Percentiles rank a stretch among this genome's conserved stretches.
Conservation (phyloP, 345 rosid species). For the Garcia nutans region DNA sequence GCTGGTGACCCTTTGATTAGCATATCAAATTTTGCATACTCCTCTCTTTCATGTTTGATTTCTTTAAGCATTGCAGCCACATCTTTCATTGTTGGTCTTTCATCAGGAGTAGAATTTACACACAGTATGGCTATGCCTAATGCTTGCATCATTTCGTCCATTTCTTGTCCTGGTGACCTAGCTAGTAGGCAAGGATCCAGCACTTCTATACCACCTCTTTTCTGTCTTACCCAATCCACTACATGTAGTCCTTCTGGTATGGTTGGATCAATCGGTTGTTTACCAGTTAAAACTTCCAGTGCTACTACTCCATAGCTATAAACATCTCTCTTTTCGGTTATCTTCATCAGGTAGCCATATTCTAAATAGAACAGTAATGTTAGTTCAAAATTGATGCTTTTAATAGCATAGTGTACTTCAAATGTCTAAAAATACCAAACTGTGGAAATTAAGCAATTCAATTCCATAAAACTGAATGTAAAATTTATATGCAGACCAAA, state of each 20-base stretch:
- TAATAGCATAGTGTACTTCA: background rate
- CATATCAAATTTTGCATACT: conserved; percentile 70
- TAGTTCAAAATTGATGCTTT: background rate
- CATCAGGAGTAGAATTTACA: conserved; percentile 66
- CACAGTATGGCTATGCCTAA: conserved; percentile 75
- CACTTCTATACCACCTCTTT: conserved; percentile 61
- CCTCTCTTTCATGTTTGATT: conserved; percentile 83
- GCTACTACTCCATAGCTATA: conserved; percentile 92
- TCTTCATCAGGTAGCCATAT: conserved; percentile 93
- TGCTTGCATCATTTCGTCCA: conserved; percentile 83
- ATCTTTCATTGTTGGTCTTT: conserved; percentile 92
- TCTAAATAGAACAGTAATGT: conserved; percentile 40
- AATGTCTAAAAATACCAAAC: background rate
- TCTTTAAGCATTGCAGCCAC: conserved; percentile 93
- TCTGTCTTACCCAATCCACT: conserved; percentile 83
- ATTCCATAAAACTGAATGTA: background rate
- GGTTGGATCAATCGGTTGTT: conserved; percentile 90
- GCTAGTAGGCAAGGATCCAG: conserved; percentile 57
- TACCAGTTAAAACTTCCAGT: conserved; percentile 84
- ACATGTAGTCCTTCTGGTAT: conserved; percentile 81
- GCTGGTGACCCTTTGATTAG: conserved; percentile 67
- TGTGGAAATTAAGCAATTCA: no score
- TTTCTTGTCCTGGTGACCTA: conserved; percentile 48
- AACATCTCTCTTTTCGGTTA: conserved; percentile 92
- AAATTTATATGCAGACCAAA: background rate